These are phyloP conservation scores for Wickerhamomyces silvicola DNA, from an alignment of 805 yeast species.

Conservation along the genomic window DNA sequence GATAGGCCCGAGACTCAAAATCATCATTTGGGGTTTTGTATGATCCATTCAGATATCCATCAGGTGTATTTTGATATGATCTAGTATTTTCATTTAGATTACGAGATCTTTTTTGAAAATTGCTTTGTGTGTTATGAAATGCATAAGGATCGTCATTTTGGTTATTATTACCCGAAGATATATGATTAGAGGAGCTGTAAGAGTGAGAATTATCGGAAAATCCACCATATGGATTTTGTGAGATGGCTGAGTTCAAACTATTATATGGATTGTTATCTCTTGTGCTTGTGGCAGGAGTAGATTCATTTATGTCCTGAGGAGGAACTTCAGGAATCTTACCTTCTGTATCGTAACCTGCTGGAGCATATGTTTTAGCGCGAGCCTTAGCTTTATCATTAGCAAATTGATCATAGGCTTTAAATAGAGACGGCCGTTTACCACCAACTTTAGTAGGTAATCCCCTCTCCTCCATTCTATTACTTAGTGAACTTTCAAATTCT, in stretches of 20 bases:
- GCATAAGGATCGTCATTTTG: neutral
- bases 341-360: slow-evolving; percentile 35
- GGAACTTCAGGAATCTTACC: too few species aligned
- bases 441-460: slow-evolving; percentile 36
- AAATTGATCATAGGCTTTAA: slow-evolving; percentile 42
- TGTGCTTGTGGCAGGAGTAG: too few species aligned
- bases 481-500: slow-evolving; percentile 33
- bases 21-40: too few species aligned
- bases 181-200: slow-evolving; percentile 1
- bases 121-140: neutral
- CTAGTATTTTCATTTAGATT: too few species aligned
- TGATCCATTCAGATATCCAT: too few species aligned
- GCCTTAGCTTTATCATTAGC: slow-evolving; percentile 35
- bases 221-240: slow-evolving; percentile 2
- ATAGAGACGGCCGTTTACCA: slow-evolving; percentile 32
- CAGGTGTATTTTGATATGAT: too few species aligned
- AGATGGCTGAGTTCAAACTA: slow-evolving; percentile 2
- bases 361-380: slow-evolving; percentile 32
- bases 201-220: too few species aligned
- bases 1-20: neutral
- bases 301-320: too few species aligned
- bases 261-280: slow-evolving; percentile 5
- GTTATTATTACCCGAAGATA: neutral
- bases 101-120: too few species aligned
- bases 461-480: slow-evolving; percentile 34